Base-by-base conservation (phyloP, 352 stramenopile genomes). In the Pythium dissotocum region DNA sequence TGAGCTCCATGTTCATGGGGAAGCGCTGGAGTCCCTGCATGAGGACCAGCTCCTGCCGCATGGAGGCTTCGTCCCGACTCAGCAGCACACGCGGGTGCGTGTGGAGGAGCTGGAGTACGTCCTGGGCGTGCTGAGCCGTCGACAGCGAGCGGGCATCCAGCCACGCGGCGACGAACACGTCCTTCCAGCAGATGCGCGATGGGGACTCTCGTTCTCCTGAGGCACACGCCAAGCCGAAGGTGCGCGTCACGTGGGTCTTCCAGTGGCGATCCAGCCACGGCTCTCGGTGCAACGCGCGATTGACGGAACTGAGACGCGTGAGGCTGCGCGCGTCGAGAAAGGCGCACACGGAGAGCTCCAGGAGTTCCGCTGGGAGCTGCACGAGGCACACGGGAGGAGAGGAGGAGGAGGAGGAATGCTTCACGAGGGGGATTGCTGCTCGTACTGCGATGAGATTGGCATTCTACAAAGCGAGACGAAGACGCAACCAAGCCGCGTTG, bases 1-100 rank as follows among this genome's bases (percentile, higher is more conserved):
- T 70, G n/a, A 89, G 71, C 56, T 71, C 58, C 14, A 65, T 35
- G 63, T 77, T 88, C 9, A 66, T 70, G 32, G 83, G 83, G 49
- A 90, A 84, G 10, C 72, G 72, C 7, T 68, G 75, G 32, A 91
- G 56, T 10, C 72, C 83, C 56, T 84, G 71, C 71, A 89, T 90
- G 61, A 91, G 83, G 58, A 88, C 58, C 28, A 91, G 73, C 62
- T 91, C 83, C 16, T 82, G 67, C 28, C 79, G 75, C 32, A 90
- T 77, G 53, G 74, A 68, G 59, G 35, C 10, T 73, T 89, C 77
- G 49, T 21, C 54, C 28, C 58, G 38, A 32, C 69, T 76, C 38
- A 87, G 76, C 63, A 77, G n/a, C 21, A 73, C 57, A 5, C 10
- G 48, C 40, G 70, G 65, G 36, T 72, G 65, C 28, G 65, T 61